A percentile compares a stretch with the other conserved stretches of the same genome.
Evolutionary conservation across 306 rosid species (phyloP).

Genomic region (Cotoneaster glaucophyllus): DNA sequence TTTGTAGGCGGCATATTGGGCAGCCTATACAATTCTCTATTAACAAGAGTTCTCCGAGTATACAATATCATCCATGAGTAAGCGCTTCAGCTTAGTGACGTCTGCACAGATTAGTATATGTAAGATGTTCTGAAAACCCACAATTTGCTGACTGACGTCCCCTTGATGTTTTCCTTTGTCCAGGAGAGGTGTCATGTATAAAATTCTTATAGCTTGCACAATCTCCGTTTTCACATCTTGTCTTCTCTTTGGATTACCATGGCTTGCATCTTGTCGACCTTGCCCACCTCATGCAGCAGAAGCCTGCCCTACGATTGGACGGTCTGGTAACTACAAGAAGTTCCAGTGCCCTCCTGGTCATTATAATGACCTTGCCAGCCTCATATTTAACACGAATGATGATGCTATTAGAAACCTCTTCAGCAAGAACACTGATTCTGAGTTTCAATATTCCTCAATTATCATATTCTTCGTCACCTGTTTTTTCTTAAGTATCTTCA

Average conservation of each 20-base stretch:
- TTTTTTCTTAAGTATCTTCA: constrained; percentile 63
- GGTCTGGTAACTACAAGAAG: constrained; percentile 97
- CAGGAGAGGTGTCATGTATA: constrained; percentile 72
- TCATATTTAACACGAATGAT: constrained; percentile 88
- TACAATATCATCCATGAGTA: constrained; percentile 75
- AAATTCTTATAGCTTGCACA: constrained; percentile 59
- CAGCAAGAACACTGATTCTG: constrained; percentile 62
- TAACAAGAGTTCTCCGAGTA: constrained; percentile 61
- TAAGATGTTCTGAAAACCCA: not conserved
- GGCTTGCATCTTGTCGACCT: constrained; percentile 69
- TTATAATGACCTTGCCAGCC: constrained; percentile 96
- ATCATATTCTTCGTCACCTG: constrained; percentile 61
- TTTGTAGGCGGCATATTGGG: constrained; percentile 85
- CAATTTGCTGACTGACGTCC: constrained; percentile 16
- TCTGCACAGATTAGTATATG: not conserved
- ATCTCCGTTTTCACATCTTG: constrained; percentile 77
- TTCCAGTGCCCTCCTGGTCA: constrained; percentile 70
- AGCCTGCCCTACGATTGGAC: constrained; percentile 90
- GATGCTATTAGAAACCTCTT: constrained; percentile 89
- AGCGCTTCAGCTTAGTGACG: constrained; percentile 23
- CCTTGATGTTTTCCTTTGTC: constrained; percentile 15
- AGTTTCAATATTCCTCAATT: constrained; percentile 55
- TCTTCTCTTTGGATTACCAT: constrained; percentile 93
- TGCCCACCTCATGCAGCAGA: constrained; percentile 71
- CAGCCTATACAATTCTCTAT: constrained; percentile 64